phyloP scores from a whole-genome alignment of 2,329 filamentous ascomycete genomes.

The Fonsecaea erecta region DNA sequence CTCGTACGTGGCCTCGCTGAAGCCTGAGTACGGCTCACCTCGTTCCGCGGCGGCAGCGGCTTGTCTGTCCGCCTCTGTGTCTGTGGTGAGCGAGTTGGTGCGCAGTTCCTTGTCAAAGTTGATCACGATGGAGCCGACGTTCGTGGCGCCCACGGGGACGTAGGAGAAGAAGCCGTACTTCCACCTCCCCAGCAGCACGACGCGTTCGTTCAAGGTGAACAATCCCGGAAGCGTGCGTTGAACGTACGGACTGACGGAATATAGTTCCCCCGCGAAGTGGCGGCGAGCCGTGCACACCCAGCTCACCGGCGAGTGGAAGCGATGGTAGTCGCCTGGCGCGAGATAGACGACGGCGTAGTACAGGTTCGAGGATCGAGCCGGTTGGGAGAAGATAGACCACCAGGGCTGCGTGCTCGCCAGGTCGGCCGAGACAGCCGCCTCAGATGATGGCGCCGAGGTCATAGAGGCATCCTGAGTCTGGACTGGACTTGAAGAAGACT shows the following conservation, averaged over 20 bases:
- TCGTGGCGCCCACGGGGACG: constrained; percentile 93
- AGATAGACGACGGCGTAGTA: constrained; percentile 97
- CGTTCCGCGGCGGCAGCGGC: constrained; percentile 76
- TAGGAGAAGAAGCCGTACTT: constrained; percentile 97
- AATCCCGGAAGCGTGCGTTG: constrained; percentile 90
- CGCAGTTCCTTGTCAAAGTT: constrained; percentile 95
- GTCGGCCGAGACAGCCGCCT: constrained; percentile 82
- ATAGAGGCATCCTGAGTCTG: constrained; percentile 67
- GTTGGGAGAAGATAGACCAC: constrained; percentile 69
- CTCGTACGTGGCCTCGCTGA: constrained; percentile 86
- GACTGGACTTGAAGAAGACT: constrained; percentile 64
- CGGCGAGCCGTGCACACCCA: constrained; percentile 94
- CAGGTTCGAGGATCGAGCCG: constrained; percentile 66
- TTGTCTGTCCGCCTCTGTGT: constrained; percentile 86
- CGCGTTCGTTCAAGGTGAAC: constrained; percentile 95
- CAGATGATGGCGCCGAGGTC: constrained; percentile 68
- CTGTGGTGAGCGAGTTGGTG: constrained; percentile 88
- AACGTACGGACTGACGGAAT: constrained; percentile 91
- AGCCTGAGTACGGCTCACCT: constrained; percentile 86
- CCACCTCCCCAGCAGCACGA: constrained; percentile 92
- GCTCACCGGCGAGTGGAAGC: constrained; percentile 91
- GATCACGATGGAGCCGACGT: constrained; percentile 94
- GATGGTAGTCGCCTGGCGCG: constrained; percentile 96
- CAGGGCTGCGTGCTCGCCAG: constrained; percentile 74
- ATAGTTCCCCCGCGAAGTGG: constrained; percentile 97